Evolutionary conservation across 768 basidiomycete species (phyloP), one percentile per base, ranked within the genome.

Genomic region (Coprinopsis sp.): DNA sequence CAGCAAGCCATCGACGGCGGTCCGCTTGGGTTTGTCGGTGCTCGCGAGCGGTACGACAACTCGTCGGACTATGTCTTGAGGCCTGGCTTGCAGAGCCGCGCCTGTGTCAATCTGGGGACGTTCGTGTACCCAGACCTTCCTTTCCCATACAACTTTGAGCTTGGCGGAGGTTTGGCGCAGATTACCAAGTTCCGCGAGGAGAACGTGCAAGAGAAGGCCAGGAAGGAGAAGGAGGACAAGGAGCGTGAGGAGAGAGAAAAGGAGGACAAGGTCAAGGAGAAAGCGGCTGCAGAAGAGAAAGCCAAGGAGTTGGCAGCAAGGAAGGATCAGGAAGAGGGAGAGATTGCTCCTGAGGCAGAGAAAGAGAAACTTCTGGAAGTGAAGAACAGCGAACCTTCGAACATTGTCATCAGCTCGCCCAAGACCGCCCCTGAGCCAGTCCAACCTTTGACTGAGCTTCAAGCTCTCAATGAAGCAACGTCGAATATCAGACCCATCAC

Each of bases 121-220:
- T 84, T 69, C 60, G 74, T 84, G 37, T 77, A 70, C 44, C 82
- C 82, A 2, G 61, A 64, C 33, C 62, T 76, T 33, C 82, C 81
- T 22, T 81, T 84, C 60, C 81, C 82, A 16, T 81, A 73, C 59
- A 66, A 66, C 54, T 76, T 76, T 54, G 69, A 70, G 37, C 51
- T 66, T 44, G 69, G 63, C 4, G 53, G 47, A 14, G 62, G 62
- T 30, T 47, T 60, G 22, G 18, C 27, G 5, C 14, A 42, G 13
- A 28, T 42, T 42, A 57, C 56, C 16, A 29, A 45, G 37, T 47
- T 46, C 44, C 37, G 49, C 27, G 54, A 49, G 12, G 44, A 34
- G 37, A 49, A 41, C 25, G 37, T 44, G 38, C 51, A 54, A 42
- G 54, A 50, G 23, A 48, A 44, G 33, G 54, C 47, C 37, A 48